Evolutionary conservation across 306 rosid genomes (phyloP).

Genomic region (Quillaja saponaria): DNA sequence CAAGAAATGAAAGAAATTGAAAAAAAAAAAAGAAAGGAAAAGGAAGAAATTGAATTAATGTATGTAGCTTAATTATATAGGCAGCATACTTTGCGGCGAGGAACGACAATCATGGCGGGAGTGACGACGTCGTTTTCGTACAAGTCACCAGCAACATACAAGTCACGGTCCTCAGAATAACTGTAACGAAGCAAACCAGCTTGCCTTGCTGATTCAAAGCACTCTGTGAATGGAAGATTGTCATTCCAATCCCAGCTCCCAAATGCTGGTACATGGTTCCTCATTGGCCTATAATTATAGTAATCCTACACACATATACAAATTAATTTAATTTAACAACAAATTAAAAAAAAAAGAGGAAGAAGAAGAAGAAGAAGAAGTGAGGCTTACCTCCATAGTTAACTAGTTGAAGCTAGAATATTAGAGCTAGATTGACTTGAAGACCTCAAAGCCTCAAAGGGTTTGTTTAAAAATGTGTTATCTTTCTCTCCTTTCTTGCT

Average conservation of each 20-base stretch:
- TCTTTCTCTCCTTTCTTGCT: constrained; percentile 13
- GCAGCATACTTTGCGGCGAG: constrained; percentile 75
- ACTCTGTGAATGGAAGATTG: constrained; percentile 74
- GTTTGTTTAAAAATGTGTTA: constrained; percentile 12
- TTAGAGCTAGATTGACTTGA: constrained; percentile 5
- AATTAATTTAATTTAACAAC: neutral
- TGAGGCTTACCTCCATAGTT: constrained; percentile 47
- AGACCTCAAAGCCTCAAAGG: constrained; percentile 12
- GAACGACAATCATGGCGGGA: constrained; percentile 85
- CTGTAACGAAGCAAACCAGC: constrained; percentile 53
- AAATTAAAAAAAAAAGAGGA: neutral
- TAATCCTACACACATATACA: constrained; percentile 47
- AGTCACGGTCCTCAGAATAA: constrained; percentile 60
- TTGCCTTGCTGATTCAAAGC: constrained; percentile 79
- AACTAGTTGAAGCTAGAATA: neutral
- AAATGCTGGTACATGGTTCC: constrained; percentile 70
- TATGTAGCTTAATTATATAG: no score
- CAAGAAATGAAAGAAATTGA: no score
- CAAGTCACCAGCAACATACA: constrained; percentile 72
- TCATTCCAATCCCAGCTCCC: constrained; percentile 98
- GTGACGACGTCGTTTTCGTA: constrained; percentile 71
- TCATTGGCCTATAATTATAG: constrained; percentile 52
- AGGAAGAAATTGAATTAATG: no score
- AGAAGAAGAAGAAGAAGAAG: neutral
- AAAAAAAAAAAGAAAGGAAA: no score